phyloP scores from a whole-genome alignment of 2,329 filamentous ascomycete genomes.

The Cordyceps cicadae region DNA sequence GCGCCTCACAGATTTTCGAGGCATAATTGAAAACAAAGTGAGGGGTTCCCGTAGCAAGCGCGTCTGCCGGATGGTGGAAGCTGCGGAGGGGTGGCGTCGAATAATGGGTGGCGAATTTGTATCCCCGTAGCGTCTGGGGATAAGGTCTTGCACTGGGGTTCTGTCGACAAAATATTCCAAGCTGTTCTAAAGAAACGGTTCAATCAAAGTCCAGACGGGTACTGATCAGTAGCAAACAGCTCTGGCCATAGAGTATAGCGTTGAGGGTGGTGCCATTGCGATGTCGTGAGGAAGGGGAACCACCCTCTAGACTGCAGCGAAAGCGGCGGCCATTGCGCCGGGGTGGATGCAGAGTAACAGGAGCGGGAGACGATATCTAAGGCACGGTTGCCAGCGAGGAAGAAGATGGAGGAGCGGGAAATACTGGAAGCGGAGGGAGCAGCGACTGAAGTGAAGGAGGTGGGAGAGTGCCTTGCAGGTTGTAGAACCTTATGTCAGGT shows the following conservation, averaged over 20 bases:
- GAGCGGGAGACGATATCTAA: background rate
- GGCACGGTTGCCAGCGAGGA: background rate
- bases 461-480: background rate
- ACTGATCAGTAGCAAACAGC: background rate
- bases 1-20: conserved; percentile 22
- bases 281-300: conserved; percentile 32
- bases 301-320: conserved; percentile 48
- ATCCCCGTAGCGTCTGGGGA: background rate
- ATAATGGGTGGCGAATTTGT: conserved; percentile 7
- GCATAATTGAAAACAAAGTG: conserved; percentile 8
- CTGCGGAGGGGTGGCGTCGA: background rate
- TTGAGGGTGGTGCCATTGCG: conserved; percentile 50
- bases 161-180: too few relatives aligned
- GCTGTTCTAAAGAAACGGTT: background rate
- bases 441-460: background rate
- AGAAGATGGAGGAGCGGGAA: background rate
- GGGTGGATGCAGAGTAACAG: background rate
- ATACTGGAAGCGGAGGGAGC: background rate
- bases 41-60: background rate
- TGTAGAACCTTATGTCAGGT: too few relatives aligned
- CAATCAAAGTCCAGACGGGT: background rate
- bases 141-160: background rate
- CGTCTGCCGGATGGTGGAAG: conserved; percentile 11
- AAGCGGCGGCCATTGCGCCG: conserved; percentile 26
- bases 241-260: background rate